Evolutionary conservation across 495 filamentous ascomycete species (phyloP), one percentile per base, ranked within the genome.

Genomic region (Cenococcum geophilum): DNA sequence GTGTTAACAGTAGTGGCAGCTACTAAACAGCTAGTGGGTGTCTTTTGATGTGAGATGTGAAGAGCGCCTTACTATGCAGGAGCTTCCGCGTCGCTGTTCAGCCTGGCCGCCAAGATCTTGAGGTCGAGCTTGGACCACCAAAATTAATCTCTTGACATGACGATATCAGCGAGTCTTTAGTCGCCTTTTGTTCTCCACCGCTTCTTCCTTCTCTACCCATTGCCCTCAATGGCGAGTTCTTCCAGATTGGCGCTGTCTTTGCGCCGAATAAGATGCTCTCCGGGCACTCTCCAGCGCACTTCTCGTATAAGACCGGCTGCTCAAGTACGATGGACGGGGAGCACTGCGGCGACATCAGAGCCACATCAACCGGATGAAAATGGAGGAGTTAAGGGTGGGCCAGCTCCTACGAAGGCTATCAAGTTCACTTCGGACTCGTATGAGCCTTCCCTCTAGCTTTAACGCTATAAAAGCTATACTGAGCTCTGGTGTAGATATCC

Each of bases 351-450:
- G 20, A 75, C 68, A 23, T 73, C 73, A 43, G 77, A 79, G 54
- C 72, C 74, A 40, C 68, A 66, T 45, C 69, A 73, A 49, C 60
- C 70, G 3, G 67, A 72, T 56, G 54, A 54, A 35, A 64, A 75
- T 36, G 76, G 70, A 34, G 60, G 58, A 23, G 64, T 68, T 23
- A 71, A 70, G 50, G 70, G 64, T 22, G 57, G 52, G 6, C 66
- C 74, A 20, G 71, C 66, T 20, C 63, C 75, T 18, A 59, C 76
- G 9, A 86, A 81, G 59, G 72, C 81, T 55, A 81, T 86, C 68
- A 83, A 85, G 71, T 88, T 85, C 75, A 97, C 92, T 40, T 86
- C 87, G 60, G 87, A 93, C 54, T 83, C 84, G 64, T 91, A 72
- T 34, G 74, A 53, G 21, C 20, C 35, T 16, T 45, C 18, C 18